Evolutionary conservation across 2,329 filamentous ascomycete genomes (phyloP).

Genomic region (Purpureocillium lavendulum): DNA sequence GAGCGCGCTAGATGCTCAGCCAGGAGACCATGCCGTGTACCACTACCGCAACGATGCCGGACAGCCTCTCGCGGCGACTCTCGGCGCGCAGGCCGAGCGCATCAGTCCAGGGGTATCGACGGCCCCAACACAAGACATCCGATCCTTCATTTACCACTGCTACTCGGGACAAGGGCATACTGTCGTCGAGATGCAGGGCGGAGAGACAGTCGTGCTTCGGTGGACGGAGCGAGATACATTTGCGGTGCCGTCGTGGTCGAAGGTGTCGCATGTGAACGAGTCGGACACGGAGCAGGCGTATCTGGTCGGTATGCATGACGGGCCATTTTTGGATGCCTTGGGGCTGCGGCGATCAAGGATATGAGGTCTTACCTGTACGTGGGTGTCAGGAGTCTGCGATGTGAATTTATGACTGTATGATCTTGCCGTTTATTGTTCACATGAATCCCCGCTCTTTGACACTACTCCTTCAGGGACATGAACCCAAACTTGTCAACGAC

Average conservation of each 20-base stretch:
- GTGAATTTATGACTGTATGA: too few species aligned
- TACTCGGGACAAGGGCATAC: conserved; percentile 36
- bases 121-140: conserved; percentile 31
- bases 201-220: conserved; percentile 21
- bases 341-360: conserved; percentile 10
- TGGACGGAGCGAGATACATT: conserved; percentile 45
- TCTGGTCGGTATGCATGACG: conserved; percentile 24
- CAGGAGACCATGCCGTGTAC: conserved; percentile 20
- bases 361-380: too few species aligned
- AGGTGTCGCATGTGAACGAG: conserved; percentile 34
- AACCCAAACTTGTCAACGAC: not conserved
- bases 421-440: too few species aligned
- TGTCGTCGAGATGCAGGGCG: conserved; percentile 21
- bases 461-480: not conserved
- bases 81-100: conserved; percentile 40
- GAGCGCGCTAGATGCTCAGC: conserved; percentile 22
- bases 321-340: conserved; percentile 22
- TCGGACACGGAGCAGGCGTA: conserved; percentile 18
- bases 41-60: conserved; percentile 25
- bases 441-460: too few species aligned
- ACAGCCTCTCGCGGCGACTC: conserved; percentile 29
- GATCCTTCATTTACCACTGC: conserved; percentile 45
- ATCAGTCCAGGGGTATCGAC: conserved; percentile 26
- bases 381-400: too few species aligned
- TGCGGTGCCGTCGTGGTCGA: conserved; percentile 43